Percentiles rank a stretch among this genome's conserved stretches.
Conservation (phyloP, 2,329 filamentous ascomycete species). For the Colletotrichum liriopes region DNA sequence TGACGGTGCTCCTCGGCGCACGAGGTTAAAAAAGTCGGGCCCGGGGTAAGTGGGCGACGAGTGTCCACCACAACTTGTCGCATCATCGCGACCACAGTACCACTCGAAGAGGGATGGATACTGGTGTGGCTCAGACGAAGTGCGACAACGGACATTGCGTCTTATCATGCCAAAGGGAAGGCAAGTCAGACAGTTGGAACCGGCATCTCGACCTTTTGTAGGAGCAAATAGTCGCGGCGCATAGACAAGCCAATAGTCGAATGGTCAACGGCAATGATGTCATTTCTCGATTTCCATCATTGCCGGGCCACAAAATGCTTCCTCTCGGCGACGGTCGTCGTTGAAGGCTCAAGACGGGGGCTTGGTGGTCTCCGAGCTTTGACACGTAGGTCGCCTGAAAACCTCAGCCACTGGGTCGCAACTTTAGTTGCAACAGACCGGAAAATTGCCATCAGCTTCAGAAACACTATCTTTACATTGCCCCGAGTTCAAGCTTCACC, state of each 20-base stretch:
- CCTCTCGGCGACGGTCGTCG: slow-evolving; percentile 9
- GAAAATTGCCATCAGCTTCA: slow-evolving; percentile 10
- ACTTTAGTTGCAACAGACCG: not conserved
- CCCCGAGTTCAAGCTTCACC: slow-evolving; percentile 38
- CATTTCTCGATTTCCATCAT: slow-evolving; percentile 24
- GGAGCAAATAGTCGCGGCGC: slow-evolving; percentile 17
- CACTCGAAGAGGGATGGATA: slow-evolving; percentile 2
- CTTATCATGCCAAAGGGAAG: not conserved
- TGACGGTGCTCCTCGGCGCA: slow-evolving; percentile 41
- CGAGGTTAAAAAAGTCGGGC: slow-evolving; percentile 41
- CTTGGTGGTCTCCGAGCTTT: slow-evolving; percentile 1
- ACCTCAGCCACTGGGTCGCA: not conserved
- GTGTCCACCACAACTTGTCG: slow-evolving; percentile 40
- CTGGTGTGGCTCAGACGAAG: slow-evolving; percentile 9
- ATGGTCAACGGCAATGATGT: slow-evolving; percentile 41
- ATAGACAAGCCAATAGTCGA: slow-evolving; percentile 21
- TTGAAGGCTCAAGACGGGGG: slow-evolving; percentile 23
- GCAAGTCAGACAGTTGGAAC: slow-evolving; percentile 5
- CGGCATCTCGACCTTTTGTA: slow-evolving; percentile 15
- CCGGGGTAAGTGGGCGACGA: slow-evolving; percentile 39
- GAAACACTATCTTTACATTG: not conserved
- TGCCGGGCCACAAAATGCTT: slow-evolving; percentile 23
- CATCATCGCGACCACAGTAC: slow-evolving; percentile 27
- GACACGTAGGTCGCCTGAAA: not conserved
- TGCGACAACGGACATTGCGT: not conserved